phyloP scores from a whole-genome alignment of 129 eudicot species.

The Apium graveolens region DNA sequence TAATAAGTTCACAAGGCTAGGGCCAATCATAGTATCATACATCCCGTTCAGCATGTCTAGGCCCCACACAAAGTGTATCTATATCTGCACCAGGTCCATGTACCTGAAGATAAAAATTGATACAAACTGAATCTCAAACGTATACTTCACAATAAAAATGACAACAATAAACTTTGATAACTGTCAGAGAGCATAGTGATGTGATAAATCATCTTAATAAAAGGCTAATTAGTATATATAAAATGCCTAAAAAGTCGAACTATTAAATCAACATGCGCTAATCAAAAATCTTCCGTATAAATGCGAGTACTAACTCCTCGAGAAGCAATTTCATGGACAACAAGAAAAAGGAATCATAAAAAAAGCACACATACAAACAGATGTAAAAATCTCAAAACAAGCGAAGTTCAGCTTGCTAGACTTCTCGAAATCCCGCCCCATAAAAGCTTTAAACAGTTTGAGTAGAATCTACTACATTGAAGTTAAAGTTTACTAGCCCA shows the following conservation, averaged over 20 bases:
- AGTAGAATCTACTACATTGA: not conserved
- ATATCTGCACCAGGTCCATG: conserved; percentile 99
- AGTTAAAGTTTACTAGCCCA: not conserved
- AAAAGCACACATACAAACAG: not conserved
- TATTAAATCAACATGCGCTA: not conserved
- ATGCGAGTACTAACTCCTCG: not conserved
- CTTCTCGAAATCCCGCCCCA: not conserved
- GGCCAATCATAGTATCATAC: conserved; percentile 37
- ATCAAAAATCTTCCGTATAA: not conserved
- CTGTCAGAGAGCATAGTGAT: not conserved
- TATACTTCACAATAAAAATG: conserved; percentile 11
- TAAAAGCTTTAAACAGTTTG: not conserved
- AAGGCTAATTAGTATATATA: not conserved
- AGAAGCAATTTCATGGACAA: not conserved
- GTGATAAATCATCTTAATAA: not conserved
- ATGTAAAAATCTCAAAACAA: not conserved
- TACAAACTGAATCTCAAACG: conserved; percentile 3
- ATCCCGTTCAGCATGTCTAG: conserved; percentile 72
- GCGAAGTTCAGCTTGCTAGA: not conserved
- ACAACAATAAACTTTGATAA: not conserved
- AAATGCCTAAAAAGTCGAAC: not conserved
- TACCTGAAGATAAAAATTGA: conserved; percentile 37
- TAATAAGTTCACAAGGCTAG: not conserved
- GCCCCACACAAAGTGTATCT: conserved; percentile 94
- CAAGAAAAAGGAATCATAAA: not conserved